Evolutionary conservation across 352 stramenopile genomes (phyloP).

Genomic region (Phytopythium kandeliae): DNA sequence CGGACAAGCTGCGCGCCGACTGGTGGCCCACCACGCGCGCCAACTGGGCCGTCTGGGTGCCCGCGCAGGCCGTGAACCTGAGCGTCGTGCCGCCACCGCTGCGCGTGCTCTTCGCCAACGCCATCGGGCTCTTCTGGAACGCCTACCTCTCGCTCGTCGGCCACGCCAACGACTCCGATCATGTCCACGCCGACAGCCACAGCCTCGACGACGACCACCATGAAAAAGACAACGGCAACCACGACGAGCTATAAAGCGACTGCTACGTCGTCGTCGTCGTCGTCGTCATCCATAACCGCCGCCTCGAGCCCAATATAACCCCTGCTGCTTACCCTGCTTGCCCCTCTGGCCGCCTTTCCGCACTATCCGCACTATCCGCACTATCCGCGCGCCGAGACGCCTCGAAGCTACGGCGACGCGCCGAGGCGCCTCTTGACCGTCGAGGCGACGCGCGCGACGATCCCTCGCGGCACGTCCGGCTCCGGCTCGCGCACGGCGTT

Average conservation of each 20-base stretch:
- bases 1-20: conserved; percentile 57
- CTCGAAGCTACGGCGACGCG: no score
- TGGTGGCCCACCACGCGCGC: conserved; percentile 73
- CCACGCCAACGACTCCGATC: conserved; percentile 21
- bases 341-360: no score
- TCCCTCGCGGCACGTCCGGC: conserved; percentile 4
- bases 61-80: conserved; percentile 79
- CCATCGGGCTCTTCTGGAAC: conserved; percentile 81
- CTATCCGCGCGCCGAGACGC: no score
- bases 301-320: no score
- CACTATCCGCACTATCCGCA: no score
- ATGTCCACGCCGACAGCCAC: background rate
- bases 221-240: background rate
- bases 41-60: conserved; percentile 82
- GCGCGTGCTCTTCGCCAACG: conserved; percentile 82
- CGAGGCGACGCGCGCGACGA: conserved; percentile 47
- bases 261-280: no score
- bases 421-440: conserved; percentile 50
- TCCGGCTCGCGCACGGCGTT: conserved; percentile 29
- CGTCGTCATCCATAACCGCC: no score
- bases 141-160: conserved; percentile 77
- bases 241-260: no score
- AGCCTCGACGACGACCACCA: no score
- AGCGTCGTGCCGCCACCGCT: conserved; percentile 66
- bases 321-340: no score